Evolutionary conservation across 2,329 filamentous ascomycete genomes (phyloP), one percentile per base, ranked within the genome.

Genomic region (Neopestalotiopsis sp.): DNA sequence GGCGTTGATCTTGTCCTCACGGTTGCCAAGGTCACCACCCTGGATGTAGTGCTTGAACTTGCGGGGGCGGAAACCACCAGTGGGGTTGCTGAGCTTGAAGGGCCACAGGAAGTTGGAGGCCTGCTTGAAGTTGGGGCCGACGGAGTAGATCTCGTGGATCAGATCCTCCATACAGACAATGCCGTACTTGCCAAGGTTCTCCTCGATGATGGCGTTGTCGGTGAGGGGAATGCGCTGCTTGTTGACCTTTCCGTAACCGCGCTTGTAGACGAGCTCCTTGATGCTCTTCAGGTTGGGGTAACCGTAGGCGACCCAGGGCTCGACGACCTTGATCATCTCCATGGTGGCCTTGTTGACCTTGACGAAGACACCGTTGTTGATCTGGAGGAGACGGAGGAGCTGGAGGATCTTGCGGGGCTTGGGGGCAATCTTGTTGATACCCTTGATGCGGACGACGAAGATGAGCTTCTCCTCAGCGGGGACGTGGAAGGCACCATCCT

Each of bases 401-500:
- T 99, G 96, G 79, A 99, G 91, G 82, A 97, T 98, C 92, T 99
- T 99, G 90, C 96, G 95, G 86, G 97, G 97, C 93, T 99, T 98
- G 79, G 96, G 96, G 83, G 97, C 91, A 80, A 99, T 98, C 93
- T 99, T 99, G 94, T 98, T 98, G 94, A 99, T 98, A 97, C 95
- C 96, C 94, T 99, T 99, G 90, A 99, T 99, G 84, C 96, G 95
- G 85, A 98, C 88, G 79, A 99, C 91, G 84, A 99, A 99, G 88
- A 95, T 94, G 81, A 99, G 89, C 88, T 97, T 98, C 82, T 93
- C 87, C 90, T 99, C 94, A 74, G 94, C 95, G 74, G 94, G 92
- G 77, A 99, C 92, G 86, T 97, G 96, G 90, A 95, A 96, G 83
- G 90, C 93, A 84, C 95, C 95, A 81, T 94, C 91, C 85, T 94